Percentiles rank a stretch among this genome's conserved stretches.
Conservation (phyloP, 768 basidiomycete genomes). For the Serendipita sp. region DNA sequence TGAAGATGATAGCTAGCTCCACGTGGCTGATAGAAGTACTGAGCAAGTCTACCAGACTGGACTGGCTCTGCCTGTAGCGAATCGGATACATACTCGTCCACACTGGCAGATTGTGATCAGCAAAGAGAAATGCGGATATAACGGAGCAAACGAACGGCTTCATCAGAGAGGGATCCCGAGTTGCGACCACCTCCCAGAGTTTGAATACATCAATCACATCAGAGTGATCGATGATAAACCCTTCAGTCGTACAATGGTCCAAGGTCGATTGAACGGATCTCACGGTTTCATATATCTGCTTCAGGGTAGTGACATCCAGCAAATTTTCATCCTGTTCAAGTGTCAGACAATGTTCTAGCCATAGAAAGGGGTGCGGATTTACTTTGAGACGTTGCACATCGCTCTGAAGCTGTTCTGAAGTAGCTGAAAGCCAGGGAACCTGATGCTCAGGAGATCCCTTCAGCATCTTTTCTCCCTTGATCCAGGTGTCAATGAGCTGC, state of each 20-base stretch:
- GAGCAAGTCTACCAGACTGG: slow-evolving; percentile 58
- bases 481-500: slow-evolving; percentile 54
- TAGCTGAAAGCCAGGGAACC: not conserved
- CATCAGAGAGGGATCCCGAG: not conserved
- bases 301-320: not conserved
- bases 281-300: not conserved
- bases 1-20: slow-evolving; percentile 25
- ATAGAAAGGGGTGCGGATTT: not conserved
- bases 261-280: not conserved
- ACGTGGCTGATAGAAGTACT: slow-evolving; percentile 35
- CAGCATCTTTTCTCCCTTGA: slow-evolving; percentile 20
- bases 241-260: not conserved
- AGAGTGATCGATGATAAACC: not conserved
- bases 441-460: not conserved
- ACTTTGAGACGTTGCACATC: not conserved
- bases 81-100: slow-evolving; percentile 49
- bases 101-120: slow-evolving; percentile 6
- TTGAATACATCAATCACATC: not conserved
- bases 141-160: not conserved
- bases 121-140: not conserved
- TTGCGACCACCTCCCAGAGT: not conserved
- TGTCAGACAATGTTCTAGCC: not conserved
- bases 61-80: slow-evolving; percentile 62
- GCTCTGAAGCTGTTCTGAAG: not conserved
- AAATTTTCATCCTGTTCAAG: not conserved